Conservation (phyloP, 495 filamentous ascomycete species). For the Tuber calosporum region DNA sequence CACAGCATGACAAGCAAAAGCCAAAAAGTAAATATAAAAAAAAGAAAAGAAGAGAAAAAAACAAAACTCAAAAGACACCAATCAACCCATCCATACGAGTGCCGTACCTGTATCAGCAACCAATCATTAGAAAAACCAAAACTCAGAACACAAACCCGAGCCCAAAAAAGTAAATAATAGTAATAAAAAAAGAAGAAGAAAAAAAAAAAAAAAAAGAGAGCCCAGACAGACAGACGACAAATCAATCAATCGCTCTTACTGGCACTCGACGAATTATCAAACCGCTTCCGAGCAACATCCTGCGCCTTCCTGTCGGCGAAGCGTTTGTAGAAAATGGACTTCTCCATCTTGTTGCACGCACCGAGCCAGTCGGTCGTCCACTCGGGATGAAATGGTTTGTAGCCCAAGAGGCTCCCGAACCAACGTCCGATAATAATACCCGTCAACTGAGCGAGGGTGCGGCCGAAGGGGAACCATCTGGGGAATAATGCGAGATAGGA, state of each 20-base stretch:
- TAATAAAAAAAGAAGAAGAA: neutral
- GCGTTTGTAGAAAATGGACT: constrained; percentile 1
- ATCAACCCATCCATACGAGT: neutral
- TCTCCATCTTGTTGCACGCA: neutral
- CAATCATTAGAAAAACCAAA: neutral
- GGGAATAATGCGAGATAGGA: constrained; percentile 46
- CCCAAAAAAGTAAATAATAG: neutral
- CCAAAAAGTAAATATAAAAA: neutral
- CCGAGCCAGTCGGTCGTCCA: constrained; percentile 50
- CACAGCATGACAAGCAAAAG: neutral
- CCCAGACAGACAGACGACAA: neutral
- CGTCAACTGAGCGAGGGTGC: constrained; percentile 41
- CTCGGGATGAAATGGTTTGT: constrained; percentile 49
- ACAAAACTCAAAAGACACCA: neutral
- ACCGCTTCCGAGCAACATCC: constrained; percentile 3
- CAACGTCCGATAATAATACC: constrained; percentile 49
- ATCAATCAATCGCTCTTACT: constrained; percentile 1
- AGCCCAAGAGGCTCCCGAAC: constrained; percentile 50
- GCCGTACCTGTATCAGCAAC: too few species aligned
- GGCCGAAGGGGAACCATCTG: constrained; percentile 47
- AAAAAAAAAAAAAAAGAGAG: neutral
- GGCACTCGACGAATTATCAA: neutral
- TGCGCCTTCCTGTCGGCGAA: neutral
- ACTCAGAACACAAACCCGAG: neutral
- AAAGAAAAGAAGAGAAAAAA: neutral